Evolutionary conservation across 2,329 filamentous ascomycete species (phyloP).

Genomic region (Aspergillus terreus): DNA sequence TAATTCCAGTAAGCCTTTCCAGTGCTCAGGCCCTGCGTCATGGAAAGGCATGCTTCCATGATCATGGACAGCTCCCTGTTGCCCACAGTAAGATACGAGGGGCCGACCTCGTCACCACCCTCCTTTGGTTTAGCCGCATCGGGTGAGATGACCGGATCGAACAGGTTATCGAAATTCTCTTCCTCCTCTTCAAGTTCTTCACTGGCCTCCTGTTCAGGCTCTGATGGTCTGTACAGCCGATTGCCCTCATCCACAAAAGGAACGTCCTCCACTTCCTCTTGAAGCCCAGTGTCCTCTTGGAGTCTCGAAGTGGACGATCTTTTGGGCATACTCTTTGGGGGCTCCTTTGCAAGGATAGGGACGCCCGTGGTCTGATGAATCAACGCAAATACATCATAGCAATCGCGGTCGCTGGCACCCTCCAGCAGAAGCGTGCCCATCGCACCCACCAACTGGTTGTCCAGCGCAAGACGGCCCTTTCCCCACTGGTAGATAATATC

Average conservation of each 20-base stretch:
- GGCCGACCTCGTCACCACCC: constrained; percentile 6
- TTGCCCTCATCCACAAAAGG: constrained; percentile 29
- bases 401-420: constrained; percentile 58
- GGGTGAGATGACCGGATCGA: constrained; percentile 28
- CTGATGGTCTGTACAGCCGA: constrained; percentile 17
- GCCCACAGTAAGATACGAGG: constrained; percentile 44
- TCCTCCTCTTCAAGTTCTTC: constrained; percentile 22
- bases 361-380: constrained; percentile 80
- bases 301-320: constrained; percentile 1
- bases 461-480: constrained; percentile 64
- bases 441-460: constrained; percentile 72
- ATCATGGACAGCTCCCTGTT: constrained; percentile 65
- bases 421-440: constrained; percentile 77
- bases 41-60: constrained; percentile 57
- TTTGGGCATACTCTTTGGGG: constrained; percentile 13
- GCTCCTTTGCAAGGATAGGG: constrained; percentile 40
- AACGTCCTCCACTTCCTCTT: constrained; percentile 19
- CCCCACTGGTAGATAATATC: constrained; percentile 76
- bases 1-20: constrained; percentile 75
- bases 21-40: constrained; percentile 57
- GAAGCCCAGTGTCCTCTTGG: not conserved
- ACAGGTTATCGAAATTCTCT: constrained; percentile 31
- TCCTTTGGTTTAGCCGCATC: constrained; percentile 1
- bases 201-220: constrained; percentile 10
- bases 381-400: constrained; percentile 68